Evolutionary conservation across 2,329 filamentous ascomycete genomes (phyloP), one percentile per base, ranked within the genome.

Genomic region (Fusarium newnesense): DNA sequence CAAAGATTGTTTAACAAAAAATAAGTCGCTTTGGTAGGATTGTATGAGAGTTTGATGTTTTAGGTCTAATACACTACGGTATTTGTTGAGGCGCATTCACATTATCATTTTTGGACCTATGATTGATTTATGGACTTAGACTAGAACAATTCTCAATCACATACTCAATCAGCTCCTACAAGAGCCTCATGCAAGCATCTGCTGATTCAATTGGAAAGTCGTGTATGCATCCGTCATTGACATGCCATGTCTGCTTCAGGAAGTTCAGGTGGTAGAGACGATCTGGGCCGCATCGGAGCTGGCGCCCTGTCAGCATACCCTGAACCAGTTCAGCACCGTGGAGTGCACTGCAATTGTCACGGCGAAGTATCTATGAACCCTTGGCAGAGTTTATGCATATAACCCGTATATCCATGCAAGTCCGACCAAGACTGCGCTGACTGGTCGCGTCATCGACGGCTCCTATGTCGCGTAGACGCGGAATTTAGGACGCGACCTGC

Each of bases 271-370:
- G 16, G n/a, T 9, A 24, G 11, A 50, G 30, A 50, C 11, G 30
- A 50, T 50, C 47, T n/a, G n/a, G 47, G 30, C 47, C n/a, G 47
- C 30, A 50, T 50, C 47, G 47, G 47, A 50, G 30, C 16, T 50
- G 21, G 6, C 15, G 9, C 47, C 47, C 11, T 34, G 30, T 13
- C n/a, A 24, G n/a, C n/a, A 50, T 34, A 24, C 47, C 47, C 21
- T 50, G 47, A 34, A 50, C 46, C 40, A n/a, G 13, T n/a, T n/a
- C 40, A 2, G 5, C 19, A 21, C 10, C 12, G 7, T 9, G 12
- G 44, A 30, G 6, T 9, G 21, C 26, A 21, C 10, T 21, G 13
- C 24, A 32, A 34, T 24, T 34, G 47, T 50, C 47, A 50, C 47
- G 11, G 8, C n/a, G 2, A 50, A 50, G 47, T 50, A 50, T 21